Base-by-base conservation (phyloP, 345 rosid species). In the Psidium friedrichsthalianum region DNA sequence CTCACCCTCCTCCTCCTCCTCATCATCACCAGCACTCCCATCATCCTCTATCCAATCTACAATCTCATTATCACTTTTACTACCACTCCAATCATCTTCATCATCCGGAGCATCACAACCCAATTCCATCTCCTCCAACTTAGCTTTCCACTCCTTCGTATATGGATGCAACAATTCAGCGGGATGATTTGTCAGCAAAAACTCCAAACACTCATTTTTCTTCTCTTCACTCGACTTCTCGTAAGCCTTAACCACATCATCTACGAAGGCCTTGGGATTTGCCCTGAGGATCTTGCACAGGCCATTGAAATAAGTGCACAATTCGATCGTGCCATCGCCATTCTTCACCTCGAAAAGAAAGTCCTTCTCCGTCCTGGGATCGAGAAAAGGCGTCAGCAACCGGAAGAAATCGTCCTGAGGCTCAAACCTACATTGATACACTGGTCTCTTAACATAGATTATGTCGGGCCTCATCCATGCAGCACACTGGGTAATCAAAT, bases 51-150 rank as follows among this genome's bases (percentile, higher is more conserved):
- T 91, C 7, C 59, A 87, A 51, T 86, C 92, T 10, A 83, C 88
- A 44, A 56, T 88, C 58, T 85, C 88, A 8, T 85, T 69, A 24
- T 82, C 89, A 18, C 42, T 90, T 42, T 69, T 87, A 82, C 87
- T 91, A 83, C 89, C 89, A 29, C 82, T 89, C 93, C 96, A 0
- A 91, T 89, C 85, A 89, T 92, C 89, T 92, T 90, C 96, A 22
- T 94, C 98, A 36, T 97, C 98, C 0, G 96, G 98, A 14, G 99
- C 98, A 93, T 97, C 99, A 85, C 98, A 97, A 15, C 98, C 99
- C 89, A 97, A 57, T 90, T 97, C 99, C 93, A 92, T 90, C 91
- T 97, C 99, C 90, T 97, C 99, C 90, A 95, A 89, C 89, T 94
- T 96, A 27, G 94, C 95, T 88, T 96, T 96, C 98, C 99, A 94